Conservation (phyloP, 495 filamentous ascomycete species). For the Trichoderma reesei region DNA sequence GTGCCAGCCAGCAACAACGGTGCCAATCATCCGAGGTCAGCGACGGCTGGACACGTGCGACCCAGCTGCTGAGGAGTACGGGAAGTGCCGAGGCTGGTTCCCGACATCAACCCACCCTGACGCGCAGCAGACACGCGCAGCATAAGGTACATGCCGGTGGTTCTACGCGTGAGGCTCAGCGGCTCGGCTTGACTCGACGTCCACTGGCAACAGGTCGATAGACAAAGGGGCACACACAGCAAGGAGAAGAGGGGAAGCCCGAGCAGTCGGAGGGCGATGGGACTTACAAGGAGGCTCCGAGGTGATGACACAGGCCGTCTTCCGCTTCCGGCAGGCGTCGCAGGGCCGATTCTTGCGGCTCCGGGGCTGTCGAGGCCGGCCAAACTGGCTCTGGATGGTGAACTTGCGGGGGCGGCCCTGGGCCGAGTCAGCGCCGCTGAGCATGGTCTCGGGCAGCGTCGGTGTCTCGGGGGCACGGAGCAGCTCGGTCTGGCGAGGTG, state of each 20-base stretch:
- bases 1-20: no score
- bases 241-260: background rate
- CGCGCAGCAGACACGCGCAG: background rate
- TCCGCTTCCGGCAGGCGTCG: conserved; percentile 6
- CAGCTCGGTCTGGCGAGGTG: no score
- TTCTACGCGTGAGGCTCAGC: background rate
- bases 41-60: no score
- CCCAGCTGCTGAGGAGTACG: no score
- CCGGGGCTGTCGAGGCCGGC: background rate
- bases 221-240: background rate
- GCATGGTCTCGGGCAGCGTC: background rate
- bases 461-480: background rate
- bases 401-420: conserved; percentile 5
- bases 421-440: conserved; percentile 4
- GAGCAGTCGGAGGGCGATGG: background rate
- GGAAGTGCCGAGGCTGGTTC: background rate
- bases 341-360: conserved; percentile 7
- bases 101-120: background rate
- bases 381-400: conserved; percentile 8
- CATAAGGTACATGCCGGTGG: background rate
- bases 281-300: conserved; percentile 4
- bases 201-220: background rate
- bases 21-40: no score
- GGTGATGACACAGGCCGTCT: conserved; percentile 3
- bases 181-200: background rate